Evolutionary conservation across 2,329 filamentous ascomycete species (phyloP), one percentile per base, ranked within the genome.

Genomic region (Ophiostoma ulmi): DNA sequence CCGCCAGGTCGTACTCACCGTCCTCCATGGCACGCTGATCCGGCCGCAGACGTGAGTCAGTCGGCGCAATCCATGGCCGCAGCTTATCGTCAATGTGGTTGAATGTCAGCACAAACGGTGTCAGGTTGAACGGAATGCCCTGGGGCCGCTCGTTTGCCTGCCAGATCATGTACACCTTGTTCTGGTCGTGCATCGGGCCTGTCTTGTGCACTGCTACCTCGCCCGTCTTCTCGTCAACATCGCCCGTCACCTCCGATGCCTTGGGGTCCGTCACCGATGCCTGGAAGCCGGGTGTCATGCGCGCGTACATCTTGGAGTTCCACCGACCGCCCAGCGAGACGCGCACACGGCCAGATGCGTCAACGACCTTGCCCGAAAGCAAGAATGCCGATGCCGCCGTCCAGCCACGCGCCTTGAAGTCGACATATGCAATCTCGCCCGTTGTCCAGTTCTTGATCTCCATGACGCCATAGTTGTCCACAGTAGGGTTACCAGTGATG

Each of bases 21-120:
- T 98, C 94, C 79, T 99, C 95, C 95, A 99, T 99, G 1, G 95
- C 95, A 13, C 95, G 87, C 82, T 99, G 95, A 79, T 99, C 95
- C 0, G 95, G 94, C 39, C 95, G 86, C 41, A 97, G 83, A n/a
- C 95, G 86, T 1, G 94, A 97, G 79, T 99, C 95, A 0, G 95
- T 99, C 0, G 95, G 95, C 52, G 95, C 91, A 20, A 99, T 82
- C 81, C 90, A 88, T 5, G 90, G 87, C 69, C 82, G 83, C 22
- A 99, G 84, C n/a, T 87, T 83, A n/a, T 97, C 92, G 70, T 94
- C 91, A 68, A 97, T 85, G 74, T 94, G 92, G 80, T 99, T 99
- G 74, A 99, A 90, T 0, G 94, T 97, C 72, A 99, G 86, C 17
- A 94, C 95, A 77, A 99, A 98, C 0, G 95, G 94, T 0, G 95